A percentile compares a stretch with the other conserved stretches of the same genome.
Conservation (phyloP, 768 basidiomycete species). For the Astraeus odoratus region DNA sequence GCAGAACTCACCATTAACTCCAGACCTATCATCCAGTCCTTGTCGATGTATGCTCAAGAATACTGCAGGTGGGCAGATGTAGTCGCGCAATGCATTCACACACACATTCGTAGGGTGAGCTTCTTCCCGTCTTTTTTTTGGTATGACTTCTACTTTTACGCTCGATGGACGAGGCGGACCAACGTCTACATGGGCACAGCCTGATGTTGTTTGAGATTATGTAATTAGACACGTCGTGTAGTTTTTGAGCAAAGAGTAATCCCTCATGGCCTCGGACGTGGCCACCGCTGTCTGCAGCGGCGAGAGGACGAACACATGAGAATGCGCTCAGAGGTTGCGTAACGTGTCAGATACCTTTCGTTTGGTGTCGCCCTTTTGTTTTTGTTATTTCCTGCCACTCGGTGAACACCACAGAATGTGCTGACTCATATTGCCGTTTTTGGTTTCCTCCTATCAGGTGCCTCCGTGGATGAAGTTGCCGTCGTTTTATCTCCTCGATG, state of each 20-base stretch:
- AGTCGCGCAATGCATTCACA: conserved; percentile 74
- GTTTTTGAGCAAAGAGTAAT: conserved; percentile 35
- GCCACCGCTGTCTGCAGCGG: conserved; percentile 30
- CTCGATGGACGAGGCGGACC: conserved; percentile 22
- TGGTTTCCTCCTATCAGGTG: conserved; percentile 48
- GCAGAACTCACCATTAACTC: conserved; percentile 88
- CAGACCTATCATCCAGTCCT: conserved; percentile 84
- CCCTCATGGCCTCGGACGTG: conserved; percentile 24
- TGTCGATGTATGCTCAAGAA: conserved; percentile 91
- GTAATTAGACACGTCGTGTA: conserved; percentile 38
- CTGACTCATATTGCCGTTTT: conserved; percentile 58
- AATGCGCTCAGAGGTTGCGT: conserved; percentile 23
- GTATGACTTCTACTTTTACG: conserved; percentile 19
- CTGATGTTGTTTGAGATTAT: conserved; percentile 30
- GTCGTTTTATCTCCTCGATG: conserved; percentile 90
- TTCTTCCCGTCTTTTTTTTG: conserved; percentile 13
- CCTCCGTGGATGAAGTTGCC: conserved; percentile 88
- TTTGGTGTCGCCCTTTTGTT: conserved; percentile 30
- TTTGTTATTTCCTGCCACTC: conserved; percentile 20
- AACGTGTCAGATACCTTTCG: no score
- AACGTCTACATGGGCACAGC: conserved; percentile 16
- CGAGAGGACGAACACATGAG: conserved; percentile 31
- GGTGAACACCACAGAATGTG: no score
- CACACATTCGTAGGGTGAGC: conserved; percentile 89
- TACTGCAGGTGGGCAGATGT: conserved; percentile 71